Evolutionary conservation across 768 basidiomycete species (phyloP).

Genomic region (Kwoniella bestiolae): DNA sequence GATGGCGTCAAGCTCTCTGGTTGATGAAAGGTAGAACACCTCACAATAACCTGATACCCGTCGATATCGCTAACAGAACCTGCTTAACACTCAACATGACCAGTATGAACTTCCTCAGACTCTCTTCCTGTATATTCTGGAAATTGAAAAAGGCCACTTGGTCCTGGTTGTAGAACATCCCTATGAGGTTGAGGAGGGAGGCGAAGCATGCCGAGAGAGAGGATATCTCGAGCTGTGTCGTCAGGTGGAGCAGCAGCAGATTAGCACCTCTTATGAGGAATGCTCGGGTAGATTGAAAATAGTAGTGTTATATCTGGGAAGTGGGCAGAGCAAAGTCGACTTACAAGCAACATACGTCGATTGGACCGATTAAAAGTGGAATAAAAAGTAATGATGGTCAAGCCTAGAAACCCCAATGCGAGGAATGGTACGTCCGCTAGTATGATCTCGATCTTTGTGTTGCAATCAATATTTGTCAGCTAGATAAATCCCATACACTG

Average conservation of each 20-base stretch:
- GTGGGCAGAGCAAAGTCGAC: too few relatives aligned
- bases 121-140: background rate
- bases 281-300: too few relatives aligned
- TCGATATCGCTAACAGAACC: background rate
- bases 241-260: too few relatives aligned
- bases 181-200: background rate
- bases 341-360: background rate
- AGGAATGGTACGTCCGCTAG: background rate
- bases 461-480: too few relatives aligned
- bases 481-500: too few relatives aligned
- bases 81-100: slow-evolving; percentile 3
- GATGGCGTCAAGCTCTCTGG: too few relatives aligned
- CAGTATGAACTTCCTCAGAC: background rate
- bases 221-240: background rate
- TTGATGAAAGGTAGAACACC: too few relatives aligned
- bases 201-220: slow-evolving; percentile 3
- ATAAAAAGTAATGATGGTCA: slow-evolving; percentile 6
- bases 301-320: too few relatives aligned
- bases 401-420: slow-evolving; percentile 2
- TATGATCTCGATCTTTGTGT: slow-evolving; percentile 7
- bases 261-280: too few relatives aligned
- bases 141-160: slow-evolving; percentile 1
- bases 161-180: slow-evolving; percentile 1
- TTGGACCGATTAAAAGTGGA: slow-evolving; percentile 4
- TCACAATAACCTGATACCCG: background rate